Evolutionary conservation across 2,329 filamentous ascomycete genomes (phyloP), one percentile per base, ranked within the genome.

Genomic region (Davidsoniella neocaledoniae): DNA sequence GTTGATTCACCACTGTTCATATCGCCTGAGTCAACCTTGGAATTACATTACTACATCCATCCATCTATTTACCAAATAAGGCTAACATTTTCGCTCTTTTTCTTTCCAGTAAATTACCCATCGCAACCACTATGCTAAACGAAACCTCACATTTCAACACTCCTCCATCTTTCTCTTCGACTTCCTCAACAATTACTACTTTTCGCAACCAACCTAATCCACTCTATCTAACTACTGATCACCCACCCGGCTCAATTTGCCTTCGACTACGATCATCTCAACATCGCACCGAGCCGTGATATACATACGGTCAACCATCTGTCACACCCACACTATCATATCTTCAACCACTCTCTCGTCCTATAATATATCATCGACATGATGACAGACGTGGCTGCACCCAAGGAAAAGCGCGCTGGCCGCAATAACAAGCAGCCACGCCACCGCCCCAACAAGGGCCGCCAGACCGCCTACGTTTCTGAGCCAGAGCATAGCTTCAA

Each of bases 401-500:
- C 44, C 7, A 46, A 47, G 38, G 47, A 50, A 38, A 60, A 62
- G 48, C 60, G 63, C 58, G 67, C 56, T 64, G 69, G 59, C 60
- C 66, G 59, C 56, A 63, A 59, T 61, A 66, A 55, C 60, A 68
- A 55, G 59, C 29, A 33, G 29, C 57, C 55, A 56, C 62, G 68
- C 19, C 19, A n/a, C 16, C 46, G 45, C 21, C 33, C 36, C 21
- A 44, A 48, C 5, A 47, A 52, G 23, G 40, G 39, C 14, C 63
- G 63, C 9, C 69, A 69, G 53, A 77, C 73, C 60, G 69, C 67
- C n/a, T 77, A 77, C 57, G 74, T 71, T 21, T 78, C 75, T 3
- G 75, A 78, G 59, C 76, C 72, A 56, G 75, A 78, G 56, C 62
- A 57, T 36, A 56, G 56, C 41, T 56, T 54, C 14, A 40, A 49